Evolutionary conservation across 495 filamentous ascomycete genomes (phyloP).

Genomic region (Patellaria atrata): DNA sequence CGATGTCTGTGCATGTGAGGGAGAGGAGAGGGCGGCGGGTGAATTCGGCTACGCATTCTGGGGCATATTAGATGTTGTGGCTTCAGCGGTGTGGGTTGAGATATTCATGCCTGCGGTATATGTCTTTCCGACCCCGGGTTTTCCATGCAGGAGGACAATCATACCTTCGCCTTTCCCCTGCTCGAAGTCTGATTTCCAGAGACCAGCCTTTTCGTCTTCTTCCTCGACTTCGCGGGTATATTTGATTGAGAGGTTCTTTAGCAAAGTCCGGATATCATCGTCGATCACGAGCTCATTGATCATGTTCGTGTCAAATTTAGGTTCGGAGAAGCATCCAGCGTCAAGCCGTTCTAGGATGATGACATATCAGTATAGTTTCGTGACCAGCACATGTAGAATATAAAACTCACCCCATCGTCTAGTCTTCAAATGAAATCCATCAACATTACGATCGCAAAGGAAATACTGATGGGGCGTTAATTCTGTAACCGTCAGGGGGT

Average conservation of each 20-base stretch:
- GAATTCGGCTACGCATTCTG: constrained; percentile 10
- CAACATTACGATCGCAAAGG: constrained; percentile 10
- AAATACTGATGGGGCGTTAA: constrained; percentile 16
- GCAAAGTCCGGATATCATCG: constrained; percentile 2
- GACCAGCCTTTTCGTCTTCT: constrained; percentile 1
- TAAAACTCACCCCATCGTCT: constrained; percentile 10
- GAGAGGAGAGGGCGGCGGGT: constrained; percentile 8
- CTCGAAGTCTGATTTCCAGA: constrained; percentile 7
- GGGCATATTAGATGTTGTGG: too few species aligned
- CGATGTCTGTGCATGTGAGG: constrained; percentile 13
- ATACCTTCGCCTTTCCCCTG: constrained; percentile 13
- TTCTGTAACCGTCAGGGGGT: constrained; percentile 8
- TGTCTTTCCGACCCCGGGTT: constrained; percentile 13
- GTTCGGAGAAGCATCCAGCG: constrained; percentile 9
- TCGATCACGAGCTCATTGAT: constrained; percentile 10
- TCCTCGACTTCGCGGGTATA: neutral
- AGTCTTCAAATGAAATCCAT: constrained; percentile 13
- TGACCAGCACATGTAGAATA: neutral
- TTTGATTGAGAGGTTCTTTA: neutral
- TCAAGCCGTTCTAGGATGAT: constrained; percentile 4
- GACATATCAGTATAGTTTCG: neutral
- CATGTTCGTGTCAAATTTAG: constrained; percentile 4
- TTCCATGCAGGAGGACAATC: constrained; percentile 13
- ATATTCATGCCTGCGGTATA: constrained; percentile 6
- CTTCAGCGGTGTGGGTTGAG: neutral